Evolutionary conservation across 495 filamentous ascomycete species (phyloP).

Genomic region (Aspergillus heteromorphus): DNA sequence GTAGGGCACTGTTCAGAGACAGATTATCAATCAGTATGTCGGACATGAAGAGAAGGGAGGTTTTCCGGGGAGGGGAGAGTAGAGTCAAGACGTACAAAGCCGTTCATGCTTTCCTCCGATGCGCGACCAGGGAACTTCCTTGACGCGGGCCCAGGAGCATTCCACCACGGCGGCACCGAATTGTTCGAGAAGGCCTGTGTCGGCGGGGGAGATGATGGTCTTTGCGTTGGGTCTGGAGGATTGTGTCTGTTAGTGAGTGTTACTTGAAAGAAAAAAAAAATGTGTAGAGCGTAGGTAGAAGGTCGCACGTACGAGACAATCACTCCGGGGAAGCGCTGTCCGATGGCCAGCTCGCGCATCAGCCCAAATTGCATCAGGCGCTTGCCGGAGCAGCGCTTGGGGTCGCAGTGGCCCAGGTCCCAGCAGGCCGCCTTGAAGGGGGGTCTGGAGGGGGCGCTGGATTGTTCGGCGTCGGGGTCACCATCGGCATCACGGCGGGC

Average conservation of each 20-base stretch:
- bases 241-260: not conserved
- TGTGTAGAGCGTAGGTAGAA: not conserved
- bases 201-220: conserved; percentile 71
- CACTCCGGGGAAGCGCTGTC: conserved; percentile 84
- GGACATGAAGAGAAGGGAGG: not conserved
- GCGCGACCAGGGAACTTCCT: conserved; percentile 83
- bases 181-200: conserved; percentile 73
- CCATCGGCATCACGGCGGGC: conserved; percentile 42
- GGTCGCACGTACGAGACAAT: conserved; percentile 66
- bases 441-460: conserved; percentile 39
- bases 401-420: conserved; percentile 96
- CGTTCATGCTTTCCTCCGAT: conserved; percentile 96
- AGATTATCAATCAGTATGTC: not conserved
- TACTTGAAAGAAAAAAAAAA: not conserved
- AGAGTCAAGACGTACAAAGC: conserved; percentile 43
- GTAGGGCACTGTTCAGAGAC: conserved; percentile 60
- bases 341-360: conserved; percentile 88
- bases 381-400: conserved; percentile 94
- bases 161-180: conserved; percentile 94
- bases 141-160: conserved; percentile 89
- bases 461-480: conserved; percentile 24
- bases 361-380: conserved; percentile 83
- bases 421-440: conserved; percentile 91
- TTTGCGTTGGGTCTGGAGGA: conserved; percentile 76
- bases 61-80: no score